A percentile compares a stretch with the other conserved stretches of the same genome.
Evolutionary conservation across 75 land plant species (phyloP).

Genomic region (Chamaecyparis obtusa): DNA sequence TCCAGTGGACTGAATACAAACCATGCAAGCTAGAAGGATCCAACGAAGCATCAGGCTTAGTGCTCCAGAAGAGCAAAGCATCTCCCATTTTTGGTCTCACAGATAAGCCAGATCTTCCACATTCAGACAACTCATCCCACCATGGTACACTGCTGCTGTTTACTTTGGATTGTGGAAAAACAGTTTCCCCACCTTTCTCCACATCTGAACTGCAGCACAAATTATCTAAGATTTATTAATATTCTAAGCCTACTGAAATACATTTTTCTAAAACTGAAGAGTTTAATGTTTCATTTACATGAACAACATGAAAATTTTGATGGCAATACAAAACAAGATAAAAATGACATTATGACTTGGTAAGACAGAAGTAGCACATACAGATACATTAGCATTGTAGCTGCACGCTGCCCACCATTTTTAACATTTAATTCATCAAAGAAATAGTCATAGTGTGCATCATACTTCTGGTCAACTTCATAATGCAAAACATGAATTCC

Average conservation of each 20-base stretch:
- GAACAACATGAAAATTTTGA: neutral
- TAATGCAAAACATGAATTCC: slow-evolving; percentile 84
- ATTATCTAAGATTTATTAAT: neutral
- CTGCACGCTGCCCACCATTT: slow-evolving; percentile 81
- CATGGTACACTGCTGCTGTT: slow-evolving; percentile 31
- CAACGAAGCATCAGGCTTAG: slow-evolving; percentile 52
- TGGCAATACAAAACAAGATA: neutral
- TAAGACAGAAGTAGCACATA: slow-evolving; percentile 23
- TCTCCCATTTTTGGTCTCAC: slow-evolving; percentile 66
- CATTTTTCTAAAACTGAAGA: neutral
- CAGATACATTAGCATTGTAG: slow-evolving; percentile 85
- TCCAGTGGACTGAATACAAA: slow-evolving; percentile 15
- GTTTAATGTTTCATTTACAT: neutral
- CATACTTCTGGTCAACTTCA: slow-evolving; percentile 79
- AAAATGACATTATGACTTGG: neutral
- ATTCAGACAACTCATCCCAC: slow-evolving; percentile 50
- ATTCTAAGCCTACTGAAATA: neutral
- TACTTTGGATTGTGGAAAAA: slow-evolving; percentile 51
- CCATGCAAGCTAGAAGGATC: slow-evolving; percentile 68
- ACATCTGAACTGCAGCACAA: slow-evolving; percentile 61
- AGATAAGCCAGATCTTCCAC: slow-evolving; percentile 53
- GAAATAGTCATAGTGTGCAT: slow-evolving; percentile 78
- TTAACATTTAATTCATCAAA: slow-evolving; percentile 52
- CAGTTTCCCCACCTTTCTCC: slow-evolving; percentile 69
- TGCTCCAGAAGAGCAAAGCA: slow-evolving; percentile 75